Percentiles rank a stretch among this genome's conserved stretches.
Conservation (phyloP, 192 early-diverging fungal species). For the Backusella morwellensis region DNA sequence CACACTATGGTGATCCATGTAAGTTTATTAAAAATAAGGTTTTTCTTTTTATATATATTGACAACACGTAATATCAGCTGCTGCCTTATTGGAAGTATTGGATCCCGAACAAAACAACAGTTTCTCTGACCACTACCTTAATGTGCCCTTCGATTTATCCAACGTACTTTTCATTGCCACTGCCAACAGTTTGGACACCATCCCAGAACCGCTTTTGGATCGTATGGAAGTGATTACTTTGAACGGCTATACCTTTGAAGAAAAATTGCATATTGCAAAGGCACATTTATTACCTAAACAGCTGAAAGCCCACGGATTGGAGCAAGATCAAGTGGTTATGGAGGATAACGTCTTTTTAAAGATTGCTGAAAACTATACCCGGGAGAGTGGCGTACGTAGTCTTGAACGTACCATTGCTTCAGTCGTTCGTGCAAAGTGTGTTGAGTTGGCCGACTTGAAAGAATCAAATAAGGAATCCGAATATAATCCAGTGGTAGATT, state of each 20-base stretch:
- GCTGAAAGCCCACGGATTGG: constrained; percentile 59
- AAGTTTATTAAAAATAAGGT: background rate
- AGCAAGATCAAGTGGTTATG: constrained; percentile 45
- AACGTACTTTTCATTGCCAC: constrained; percentile 83
- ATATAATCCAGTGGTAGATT: constrained; percentile 48
- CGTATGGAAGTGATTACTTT: constrained; percentile 82
- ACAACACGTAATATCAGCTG: constrained; percentile 31
- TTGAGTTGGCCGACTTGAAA: constrained; percentile 61
- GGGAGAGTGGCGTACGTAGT: constrained; percentile 80
- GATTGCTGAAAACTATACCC: constrained; percentile 71
- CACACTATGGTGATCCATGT: constrained; percentile 67
- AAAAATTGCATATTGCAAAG: constrained; percentile 79
- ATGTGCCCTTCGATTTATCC: constrained; percentile 62
- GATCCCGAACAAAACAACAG: constrained; percentile 86
- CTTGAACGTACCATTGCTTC: constrained; percentile 72
- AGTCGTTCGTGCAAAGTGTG: constrained; percentile 66
- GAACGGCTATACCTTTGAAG: constrained; percentile 80
- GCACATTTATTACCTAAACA: constrained; percentile 76
- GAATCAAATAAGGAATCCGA: constrained; percentile 35
- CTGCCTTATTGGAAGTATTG: constrained; percentile 80
- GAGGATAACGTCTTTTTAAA: constrained; percentile 55
- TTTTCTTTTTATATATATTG: background rate
- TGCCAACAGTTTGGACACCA: constrained; percentile 78
- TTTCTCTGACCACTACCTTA: constrained; percentile 83
- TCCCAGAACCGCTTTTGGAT: constrained; percentile 76